Base-by-base conservation (phyloP, 2,329 filamentous ascomycete genomes). In the Epichloe sylvatica region DNA sequence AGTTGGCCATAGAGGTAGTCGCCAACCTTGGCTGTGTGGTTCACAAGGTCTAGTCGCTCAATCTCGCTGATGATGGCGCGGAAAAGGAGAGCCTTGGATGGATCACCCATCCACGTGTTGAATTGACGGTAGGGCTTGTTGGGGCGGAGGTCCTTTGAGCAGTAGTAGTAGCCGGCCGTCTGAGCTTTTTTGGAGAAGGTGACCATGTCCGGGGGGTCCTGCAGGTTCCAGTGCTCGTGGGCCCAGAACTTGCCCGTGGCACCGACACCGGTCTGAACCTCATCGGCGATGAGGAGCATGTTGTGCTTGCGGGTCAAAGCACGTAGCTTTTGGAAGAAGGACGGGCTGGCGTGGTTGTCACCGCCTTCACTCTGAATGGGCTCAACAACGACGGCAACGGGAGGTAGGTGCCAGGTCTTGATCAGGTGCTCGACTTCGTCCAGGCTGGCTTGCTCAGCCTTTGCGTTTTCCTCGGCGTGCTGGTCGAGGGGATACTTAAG, bases 101-200 rank as follows among this genome's bases (percentile, higher is more conserved):
- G 89, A 70, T 95, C 89, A 60, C 89, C 89, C 84, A 95, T 94
- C 89, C 89, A 95, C 45, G 88, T 95, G 76, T 95, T 95, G 77
- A 95, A 95, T 70, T 95, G 89, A 54, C 89, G 83, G 75, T 94
- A 95, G 5, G 90, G 85, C 76, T 90, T 90, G 74, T 94, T 94
- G 54, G 89, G 89, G 12, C 86, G 77, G 57, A 95, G 76, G 40
- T 79, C 81, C 9, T 80, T 77, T 74, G 92, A 83, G 53, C 84
- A 84, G 64, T 82, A 95, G 76, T 92, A 95, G 76, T 91, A 95
- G 35, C 89, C 89, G 6, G 90, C 89, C 2, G 89, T 86, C 71
- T 95, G 89, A 3, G 89, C 90, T 76, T 95, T 95, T 76, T 95
- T 95, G 62, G 81, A 86, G 72, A 95, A 95, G 51, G 89, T 95